Evolutionary conservation across 2,329 filamentous ascomycete species (phyloP).

Genomic region (Ceratocystis cacaofunesta): DNA sequence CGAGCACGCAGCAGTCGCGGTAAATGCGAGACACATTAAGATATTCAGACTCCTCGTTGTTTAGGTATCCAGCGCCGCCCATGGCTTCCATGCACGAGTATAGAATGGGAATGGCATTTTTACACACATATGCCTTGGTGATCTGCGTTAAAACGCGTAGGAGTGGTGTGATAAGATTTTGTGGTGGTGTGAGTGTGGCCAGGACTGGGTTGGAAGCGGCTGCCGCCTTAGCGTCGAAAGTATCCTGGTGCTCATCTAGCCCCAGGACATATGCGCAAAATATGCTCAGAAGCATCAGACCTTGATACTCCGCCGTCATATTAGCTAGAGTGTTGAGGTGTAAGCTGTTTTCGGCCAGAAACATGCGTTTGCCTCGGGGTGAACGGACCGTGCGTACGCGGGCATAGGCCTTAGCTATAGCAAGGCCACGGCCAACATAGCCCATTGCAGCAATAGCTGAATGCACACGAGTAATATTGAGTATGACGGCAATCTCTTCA

Average conservation of each 20-base stretch:
- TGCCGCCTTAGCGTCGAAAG: constrained; percentile 19
- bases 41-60: constrained; percentile 43
- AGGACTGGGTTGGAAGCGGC: not conserved
- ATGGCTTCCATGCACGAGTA: constrained; percentile 48
- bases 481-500: constrained; percentile 50
- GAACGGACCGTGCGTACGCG: constrained; percentile 36
- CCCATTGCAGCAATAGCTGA: constrained; percentile 39
- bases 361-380: constrained; percentile 30
- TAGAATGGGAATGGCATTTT: constrained; percentile 34
- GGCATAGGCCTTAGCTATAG: constrained; percentile 42
- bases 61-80: constrained; percentile 51
- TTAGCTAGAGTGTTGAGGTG: constrained; percentile 45
- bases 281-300: constrained; percentile 40
- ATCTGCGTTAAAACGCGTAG: constrained; percentile 45
- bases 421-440: constrained; percentile 40
- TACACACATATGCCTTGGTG: constrained; percentile 44
- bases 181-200: constrained; percentile 24
- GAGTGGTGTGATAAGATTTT: constrained; percentile 28
- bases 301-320: constrained; percentile 40
- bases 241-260: constrained; percentile 32
- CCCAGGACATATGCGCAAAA: constrained; percentile 41
- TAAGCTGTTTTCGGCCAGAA: constrained; percentile 36
- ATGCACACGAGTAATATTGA: constrained; percentile 51
- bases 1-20: constrained; percentile 47
- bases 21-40: constrained; percentile 53